These are phyloP conservation scores for Coniochaeta ligniaria DNA, from an alignment of 2,329 filamentous ascomycete species.

Conservation along the genomic window DNA sequence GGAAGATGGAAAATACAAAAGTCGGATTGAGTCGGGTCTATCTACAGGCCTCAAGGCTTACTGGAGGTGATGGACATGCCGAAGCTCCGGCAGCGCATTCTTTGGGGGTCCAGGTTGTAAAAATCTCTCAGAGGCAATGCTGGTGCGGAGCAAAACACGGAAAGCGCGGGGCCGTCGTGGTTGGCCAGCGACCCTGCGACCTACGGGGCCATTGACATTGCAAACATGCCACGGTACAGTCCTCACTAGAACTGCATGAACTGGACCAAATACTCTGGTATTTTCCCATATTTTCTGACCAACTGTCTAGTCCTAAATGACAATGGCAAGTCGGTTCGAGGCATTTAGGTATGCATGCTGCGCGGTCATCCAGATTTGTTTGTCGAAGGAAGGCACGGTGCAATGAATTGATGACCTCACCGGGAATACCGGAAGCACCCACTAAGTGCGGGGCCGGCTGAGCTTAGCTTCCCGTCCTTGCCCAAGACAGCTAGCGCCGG, in stretches of 20 bases:
- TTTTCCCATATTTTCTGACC: too few species aligned
- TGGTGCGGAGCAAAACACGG: background rate
- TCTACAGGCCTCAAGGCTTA: background rate
- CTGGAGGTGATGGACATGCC: background rate
- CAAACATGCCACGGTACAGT: too few species aligned
- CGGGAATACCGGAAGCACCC: background rate
- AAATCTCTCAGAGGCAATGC: background rate
- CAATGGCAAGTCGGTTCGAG: too few species aligned
- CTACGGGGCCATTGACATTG: background rate
- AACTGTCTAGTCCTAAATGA: too few species aligned
- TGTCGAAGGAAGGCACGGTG: too few species aligned
- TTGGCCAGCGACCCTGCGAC: too few species aligned
- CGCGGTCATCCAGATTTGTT: too few species aligned
- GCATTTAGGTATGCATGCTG: too few species aligned
- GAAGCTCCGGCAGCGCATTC: slow-evolving; percentile 1
- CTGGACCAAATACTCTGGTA: too few species aligned
- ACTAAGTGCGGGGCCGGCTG: background rate
- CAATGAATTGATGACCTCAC: slow-evolving; percentile 8
- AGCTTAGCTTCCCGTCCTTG: background rate
- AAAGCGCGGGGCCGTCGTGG: background rate
- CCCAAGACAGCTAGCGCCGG: background rate
- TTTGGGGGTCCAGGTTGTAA: background rate
- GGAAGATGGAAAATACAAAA: background rate
- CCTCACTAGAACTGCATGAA: too few species aligned
- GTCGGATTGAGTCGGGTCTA: background rate